Conservation (phyloP, 495 filamentous ascomycete genomes). For the Podospora appendiculata region DNA sequence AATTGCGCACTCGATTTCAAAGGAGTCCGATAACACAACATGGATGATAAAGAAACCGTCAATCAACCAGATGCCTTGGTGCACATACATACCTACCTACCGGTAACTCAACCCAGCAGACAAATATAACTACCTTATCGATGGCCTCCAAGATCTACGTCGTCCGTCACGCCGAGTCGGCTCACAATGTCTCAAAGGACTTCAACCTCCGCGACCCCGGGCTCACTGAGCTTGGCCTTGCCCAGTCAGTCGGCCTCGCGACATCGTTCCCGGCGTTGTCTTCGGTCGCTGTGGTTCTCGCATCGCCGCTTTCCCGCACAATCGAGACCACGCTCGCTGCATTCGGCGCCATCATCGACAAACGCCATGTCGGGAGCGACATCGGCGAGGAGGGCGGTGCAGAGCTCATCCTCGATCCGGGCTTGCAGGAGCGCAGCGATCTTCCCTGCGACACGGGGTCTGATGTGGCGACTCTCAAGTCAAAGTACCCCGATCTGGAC, state of each 20-base stretch:
- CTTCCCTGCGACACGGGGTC: slow-evolving; percentile 32
- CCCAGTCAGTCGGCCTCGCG: slow-evolving; percentile 10
- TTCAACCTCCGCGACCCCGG: slow-evolving; percentile 19
- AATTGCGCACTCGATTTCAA: too few species aligned
- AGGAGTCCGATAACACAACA: too few species aligned
- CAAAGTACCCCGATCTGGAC: slow-evolving; percentile 4
- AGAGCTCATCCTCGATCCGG: slow-evolving; percentile 15
- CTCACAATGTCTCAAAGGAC: slow-evolving; percentile 24
- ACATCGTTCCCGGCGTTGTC: slow-evolving; percentile 5
- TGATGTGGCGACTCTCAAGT: slow-evolving; percentile 9
- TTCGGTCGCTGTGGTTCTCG: slow-evolving; percentile 9
- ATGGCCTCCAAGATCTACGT: slow-evolving; percentile 14
- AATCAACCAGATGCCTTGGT: too few species aligned
- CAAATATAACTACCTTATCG: not conserved
- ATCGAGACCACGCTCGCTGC: slow-evolving; percentile 17
- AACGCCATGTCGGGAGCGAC: not conserved
- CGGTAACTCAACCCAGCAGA: too few species aligned
- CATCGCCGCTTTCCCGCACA: slow-evolving; percentile 18
- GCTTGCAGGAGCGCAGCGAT: slow-evolving; percentile 29
- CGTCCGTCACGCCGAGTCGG: slow-evolving; percentile 22
- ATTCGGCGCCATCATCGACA: slow-evolving; percentile 1
- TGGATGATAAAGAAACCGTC: too few species aligned
- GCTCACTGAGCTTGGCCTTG: slow-evolving; percentile 11
- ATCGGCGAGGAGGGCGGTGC: not conserved
- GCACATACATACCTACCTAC: too few species aligned